phyloP scores from a whole-genome alignment of 2,329 filamentous ascomycete species.

The Arachnomyces sp. region DNA sequence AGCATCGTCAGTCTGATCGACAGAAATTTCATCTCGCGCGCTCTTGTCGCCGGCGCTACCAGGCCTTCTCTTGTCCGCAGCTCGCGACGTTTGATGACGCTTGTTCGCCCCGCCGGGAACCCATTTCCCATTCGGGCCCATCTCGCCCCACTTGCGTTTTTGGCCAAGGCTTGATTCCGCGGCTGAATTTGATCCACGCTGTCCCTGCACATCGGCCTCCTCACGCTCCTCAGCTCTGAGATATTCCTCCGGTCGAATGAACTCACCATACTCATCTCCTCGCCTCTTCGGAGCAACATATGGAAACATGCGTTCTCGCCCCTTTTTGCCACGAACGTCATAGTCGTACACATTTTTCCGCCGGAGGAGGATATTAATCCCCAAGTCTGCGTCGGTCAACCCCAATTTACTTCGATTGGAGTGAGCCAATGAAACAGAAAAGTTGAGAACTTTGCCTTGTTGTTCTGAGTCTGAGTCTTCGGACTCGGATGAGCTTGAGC shows the following conservation, averaged over 20 bases:
- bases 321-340: conserved; percentile 83
- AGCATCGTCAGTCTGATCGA: conserved; percentile 54
- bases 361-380: conserved; percentile 82
- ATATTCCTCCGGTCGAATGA: conserved; percentile 91
- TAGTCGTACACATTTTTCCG: conserved; percentile 90
- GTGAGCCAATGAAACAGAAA: conserved; percentile 77
- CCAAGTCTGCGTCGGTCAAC: conserved; percentile 80
- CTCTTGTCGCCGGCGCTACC: conserved; percentile 14
- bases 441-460: conserved; percentile 84
- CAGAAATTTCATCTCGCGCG: conserved; percentile 25
- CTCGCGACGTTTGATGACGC: conserved; percentile 47
- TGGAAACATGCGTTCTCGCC: conserved; percentile 86
- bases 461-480: conserved; percentile 86
- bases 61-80: conserved; percentile 41
- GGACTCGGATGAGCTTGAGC: conserved; percentile 77
- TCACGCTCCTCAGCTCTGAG: conserved; percentile 87
- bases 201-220: conserved; percentile 59
- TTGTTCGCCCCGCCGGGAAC: conserved; percentile 48
- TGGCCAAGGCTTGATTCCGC: conserved; percentile 66
- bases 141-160: conserved; percentile 89
- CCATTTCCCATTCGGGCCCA: conserved; percentile 36
- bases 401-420: conserved; percentile 78
- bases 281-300: conserved; percentile 71
- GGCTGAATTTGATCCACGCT: conserved; percentile 46
- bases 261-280: conserved; percentile 84